Base-by-base conservation (phyloP, 768 basidiomycete genomes). In the Auricularia heimuer region DNA sequence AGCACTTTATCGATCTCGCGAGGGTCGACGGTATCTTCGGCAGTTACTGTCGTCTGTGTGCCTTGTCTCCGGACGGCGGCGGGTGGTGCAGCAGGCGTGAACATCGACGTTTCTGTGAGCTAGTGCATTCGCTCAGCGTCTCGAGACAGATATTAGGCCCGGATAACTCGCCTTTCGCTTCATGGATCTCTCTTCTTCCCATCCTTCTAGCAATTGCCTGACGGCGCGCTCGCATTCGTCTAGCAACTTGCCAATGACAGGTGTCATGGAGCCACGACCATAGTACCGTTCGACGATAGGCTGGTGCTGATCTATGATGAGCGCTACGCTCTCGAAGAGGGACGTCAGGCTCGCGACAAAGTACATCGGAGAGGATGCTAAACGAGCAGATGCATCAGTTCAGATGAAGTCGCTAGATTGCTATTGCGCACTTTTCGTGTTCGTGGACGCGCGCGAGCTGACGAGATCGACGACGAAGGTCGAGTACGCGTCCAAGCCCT, bases 241-340 rank as follows among this genome's bases (percentile, higher is more conserved):
- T 61, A 97, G 75, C 7, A 99, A 78, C 54, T 86, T 81, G 29
- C 81, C 77, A 2, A 94, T 83, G 12, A 96, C 93, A 42, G 76
- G 82, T 51, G 80, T 77, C 96, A 98, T 98, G 73, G 89, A 89
- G 0, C 93, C 90, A 8, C 74, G 69, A 0, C 97, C 97, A 70
- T 99, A 99, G 76, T 99, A 98, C 76, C 97, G 98, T 72, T 98
- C 96, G 1, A 99, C 95, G 3, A 99, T 86, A 2, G 94, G 92
- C 69, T 97, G 96, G 72, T 99, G 97, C 71, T 99, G 97, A 70
- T 96, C 94, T 24, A 99, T 88, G 68, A 99, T 94, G 80, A 92
- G 85, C 0, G 95, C 97, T 62, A 99, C 89, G 64, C 88, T 90
- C 76, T 99, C 97, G 69, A 98, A 94, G 1, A 99, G 82, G 4